Evolutionary conservation across 202 grass and related monocot genomes (phyloP).

Genomic region (Setaria italica): DNA sequence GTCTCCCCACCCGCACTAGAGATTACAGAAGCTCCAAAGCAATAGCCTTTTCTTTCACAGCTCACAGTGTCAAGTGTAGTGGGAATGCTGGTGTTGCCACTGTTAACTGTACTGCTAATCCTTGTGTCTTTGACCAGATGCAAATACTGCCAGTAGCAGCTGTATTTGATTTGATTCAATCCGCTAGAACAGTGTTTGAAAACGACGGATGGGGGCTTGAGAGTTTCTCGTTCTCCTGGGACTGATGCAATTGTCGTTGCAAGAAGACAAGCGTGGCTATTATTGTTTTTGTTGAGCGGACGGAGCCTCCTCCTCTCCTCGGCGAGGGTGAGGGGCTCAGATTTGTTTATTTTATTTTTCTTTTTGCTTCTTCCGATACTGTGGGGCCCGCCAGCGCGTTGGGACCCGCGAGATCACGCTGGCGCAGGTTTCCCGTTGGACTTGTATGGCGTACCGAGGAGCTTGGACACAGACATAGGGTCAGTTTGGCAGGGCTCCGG

Average conservation of each 20-base stretch:
- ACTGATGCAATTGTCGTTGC: neutral
- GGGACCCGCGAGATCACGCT: conserved; percentile 7
- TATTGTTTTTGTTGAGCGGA: neutral
- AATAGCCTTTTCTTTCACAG: neutral
- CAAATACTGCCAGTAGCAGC: neutral
- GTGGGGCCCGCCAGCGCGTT: neutral
- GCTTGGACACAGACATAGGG: neutral
- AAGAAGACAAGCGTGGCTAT: neutral
- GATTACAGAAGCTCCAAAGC: neutral
- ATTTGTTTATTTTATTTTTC: conserved; percentile 2
- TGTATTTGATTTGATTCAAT: neutral
- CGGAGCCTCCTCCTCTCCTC: neutral
- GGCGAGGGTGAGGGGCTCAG: neutral
- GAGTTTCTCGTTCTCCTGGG: neutral
- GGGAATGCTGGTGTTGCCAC: neutral
- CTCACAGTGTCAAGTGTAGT: neutral
- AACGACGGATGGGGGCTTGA: neutral
- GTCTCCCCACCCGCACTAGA: neutral
- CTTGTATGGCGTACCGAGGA: neutral
- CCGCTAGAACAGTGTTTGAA: neutral
- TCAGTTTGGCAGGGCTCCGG: no score
- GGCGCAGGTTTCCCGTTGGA: neutral
- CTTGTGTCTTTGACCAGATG: conserved; percentile 14
- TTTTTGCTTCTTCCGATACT: conserved; percentile 24
- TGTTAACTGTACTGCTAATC: conserved; percentile 1